Base-by-base conservation (phyloP, 371 early-diverging fungal species). In the Rhizomucor pusillus region DNA sequence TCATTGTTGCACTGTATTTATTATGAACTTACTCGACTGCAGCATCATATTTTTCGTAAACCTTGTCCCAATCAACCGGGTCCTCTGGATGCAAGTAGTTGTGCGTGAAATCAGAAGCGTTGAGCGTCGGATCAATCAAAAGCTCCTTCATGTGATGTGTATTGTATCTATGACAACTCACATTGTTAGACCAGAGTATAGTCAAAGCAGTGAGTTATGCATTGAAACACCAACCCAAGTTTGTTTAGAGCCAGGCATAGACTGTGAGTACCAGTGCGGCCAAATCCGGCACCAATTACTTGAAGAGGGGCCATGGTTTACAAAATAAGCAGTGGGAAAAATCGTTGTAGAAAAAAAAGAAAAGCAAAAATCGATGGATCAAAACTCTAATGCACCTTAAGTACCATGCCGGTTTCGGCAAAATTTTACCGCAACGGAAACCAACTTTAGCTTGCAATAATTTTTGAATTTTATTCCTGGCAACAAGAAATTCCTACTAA, bases 61-160 rank as follows among this genome's bases (percentile, higher is more conserved):
- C 37, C 2, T 47, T 52, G 18, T 68, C 65, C 75, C 75, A 74
- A 16, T 74, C 65, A 10, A 53, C 57, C n/a, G 43, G 18, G 44
- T 47, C 36, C 18, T 58, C 59, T 5, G 57, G 43, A 18, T 71
- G 14, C 0, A 45, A 14, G 22, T 58, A 65, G 14, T 63, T 70
- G 5, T 65, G 43, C 4, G 24, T 18, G 36, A 66, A 69, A 9
- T 50, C 35, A 1, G 59, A 39, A 11, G 60, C 29, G 37, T 65
- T 54, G 3, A 37, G 40, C 0, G 29, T 47, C 0, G 50, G 59
- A 16, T 65, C 63, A 24, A 13, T 11, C n/a, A 50, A 5, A 5
- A 54, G 9, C 1, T 9, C 16, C 19, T 45, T 39, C 58, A 63
- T 63, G 40, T 63, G 63, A 25, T 63, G 63, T 0, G 59, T 58